Conservation (phyloP, 2,329 filamentous ascomycete species). For the Pezicula carpinea region DNA sequence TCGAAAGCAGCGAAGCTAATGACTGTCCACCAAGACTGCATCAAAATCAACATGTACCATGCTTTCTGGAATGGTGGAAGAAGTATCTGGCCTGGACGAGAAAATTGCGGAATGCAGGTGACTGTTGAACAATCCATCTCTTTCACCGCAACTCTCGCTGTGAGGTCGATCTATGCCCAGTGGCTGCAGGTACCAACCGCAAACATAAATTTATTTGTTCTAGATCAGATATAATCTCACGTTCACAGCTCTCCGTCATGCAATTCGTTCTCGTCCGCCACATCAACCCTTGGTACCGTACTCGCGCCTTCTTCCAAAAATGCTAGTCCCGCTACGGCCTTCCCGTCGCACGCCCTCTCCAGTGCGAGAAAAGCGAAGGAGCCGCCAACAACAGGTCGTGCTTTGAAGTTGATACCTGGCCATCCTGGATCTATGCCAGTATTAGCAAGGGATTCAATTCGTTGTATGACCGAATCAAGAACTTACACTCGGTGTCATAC, state of each 20-base stretch:
- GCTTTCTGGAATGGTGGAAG: no score
- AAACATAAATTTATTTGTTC: background rate
- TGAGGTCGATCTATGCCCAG: no score
- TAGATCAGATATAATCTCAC: background rate
- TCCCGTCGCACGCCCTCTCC: slow-evolving; percentile 71
- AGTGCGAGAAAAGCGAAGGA: slow-evolving; percentile 85
- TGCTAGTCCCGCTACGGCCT: slow-evolving; percentile 52
- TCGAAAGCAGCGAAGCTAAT: no score
- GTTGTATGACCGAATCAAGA: background rate
- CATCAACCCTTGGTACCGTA: background rate
- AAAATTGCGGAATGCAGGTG: no score
- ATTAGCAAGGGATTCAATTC: background rate
- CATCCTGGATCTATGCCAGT: slow-evolving; percentile 54
- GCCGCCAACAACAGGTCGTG: slow-evolving; percentile 76
- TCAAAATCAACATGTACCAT: no score
- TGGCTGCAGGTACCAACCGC: background rate
- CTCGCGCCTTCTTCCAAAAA: slow-evolving; percentile 39
- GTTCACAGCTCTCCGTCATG: background rate
- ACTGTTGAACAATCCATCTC: no score
- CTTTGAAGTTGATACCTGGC: slow-evolving; percentile 72
- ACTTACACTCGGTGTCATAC: slow-evolving; percentile 68
- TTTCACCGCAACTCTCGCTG: no score
- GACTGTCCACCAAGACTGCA: no score
- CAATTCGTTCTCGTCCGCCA: background rate
- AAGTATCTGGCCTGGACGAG: no score